Percentiles rank a stretch among this genome's conserved stretches.
Evolutionary conservation across 2,329 filamentous ascomycete genomes (phyloP).

Genomic region (Fusarium sublunatum): DNA sequence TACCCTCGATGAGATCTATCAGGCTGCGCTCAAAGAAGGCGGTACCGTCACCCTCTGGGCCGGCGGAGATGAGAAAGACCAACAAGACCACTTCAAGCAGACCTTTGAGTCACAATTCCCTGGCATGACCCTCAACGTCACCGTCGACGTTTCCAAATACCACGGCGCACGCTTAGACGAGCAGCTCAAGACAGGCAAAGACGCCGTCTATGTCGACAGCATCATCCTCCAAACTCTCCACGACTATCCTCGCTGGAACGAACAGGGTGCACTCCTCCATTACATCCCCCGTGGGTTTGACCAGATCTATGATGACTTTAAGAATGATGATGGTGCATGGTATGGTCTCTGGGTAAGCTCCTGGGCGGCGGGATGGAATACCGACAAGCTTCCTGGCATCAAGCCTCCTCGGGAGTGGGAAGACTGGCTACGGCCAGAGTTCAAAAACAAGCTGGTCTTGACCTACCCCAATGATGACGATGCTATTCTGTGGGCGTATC

Average conservation of each 20-base stretch:
- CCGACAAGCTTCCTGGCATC: constrained; percentile 47
- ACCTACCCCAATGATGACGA: constrained; percentile 70
- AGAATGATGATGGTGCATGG: constrained; percentile 51
- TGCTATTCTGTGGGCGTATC: constrained; percentile 63
- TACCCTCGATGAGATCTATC: constrained; percentile 61
- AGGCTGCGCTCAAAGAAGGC: constrained; percentile 61
- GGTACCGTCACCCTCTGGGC: constrained; percentile 59
- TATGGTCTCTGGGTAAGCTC: constrained; percentile 53
- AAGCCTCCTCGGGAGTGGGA: constrained; percentile 51
- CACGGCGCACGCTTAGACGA: constrained; percentile 60
- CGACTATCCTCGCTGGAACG: constrained; percentile 63
- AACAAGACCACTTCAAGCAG: constrained; percentile 54
- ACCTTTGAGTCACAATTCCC: constrained; percentile 61
- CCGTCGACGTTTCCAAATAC: constrained; percentile 67
- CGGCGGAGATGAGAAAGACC: constrained; percentile 58
- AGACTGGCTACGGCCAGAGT: constrained; percentile 60
- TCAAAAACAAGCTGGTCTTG: constrained; percentile 64
- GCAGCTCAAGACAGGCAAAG: constrained; percentile 53
- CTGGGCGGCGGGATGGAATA: constrained; percentile 51
- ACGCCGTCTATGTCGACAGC: constrained; percentile 55
- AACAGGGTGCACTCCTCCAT: constrained; percentile 57
- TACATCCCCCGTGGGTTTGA: constrained; percentile 62
- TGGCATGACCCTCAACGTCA: constrained; percentile 62
- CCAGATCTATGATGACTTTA: constrained; percentile 55
- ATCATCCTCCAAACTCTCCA: constrained; percentile 60